These are phyloP conservation scores for Sclerotinia spermophila DNA, from an alignment of 2,329 filamentous ascomycete genomes.

Conservation along the genomic window DNA sequence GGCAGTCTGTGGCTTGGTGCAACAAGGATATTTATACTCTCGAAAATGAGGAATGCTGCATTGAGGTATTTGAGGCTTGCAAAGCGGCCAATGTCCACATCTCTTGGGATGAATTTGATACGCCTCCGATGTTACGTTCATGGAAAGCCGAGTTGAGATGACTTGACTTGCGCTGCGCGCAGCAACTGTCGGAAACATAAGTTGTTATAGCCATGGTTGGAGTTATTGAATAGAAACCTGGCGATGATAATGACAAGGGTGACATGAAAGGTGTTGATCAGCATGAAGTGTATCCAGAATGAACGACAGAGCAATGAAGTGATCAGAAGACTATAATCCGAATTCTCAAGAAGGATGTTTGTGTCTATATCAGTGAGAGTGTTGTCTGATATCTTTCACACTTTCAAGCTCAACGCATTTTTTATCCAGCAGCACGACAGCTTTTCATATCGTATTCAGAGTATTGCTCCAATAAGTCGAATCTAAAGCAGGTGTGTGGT, in stretches of 20 bases:
- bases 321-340: too few species aligned
- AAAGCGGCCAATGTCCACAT: background rate
- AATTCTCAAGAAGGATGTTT: too few species aligned
- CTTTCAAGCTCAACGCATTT: too few species aligned
- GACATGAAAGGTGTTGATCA: background rate
- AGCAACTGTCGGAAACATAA: background rate
- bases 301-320: background rate
- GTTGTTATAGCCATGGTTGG: background rate
- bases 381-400: too few species aligned
- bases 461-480: too few species aligned
- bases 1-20: background rate
- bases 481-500: too few species aligned
- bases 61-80: background rate
- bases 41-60: background rate
- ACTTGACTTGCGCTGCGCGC: background rate
- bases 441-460: too few species aligned
- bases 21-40: background rate
- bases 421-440: too few species aligned
- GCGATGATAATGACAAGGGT: background rate
- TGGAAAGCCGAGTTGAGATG: background rate
- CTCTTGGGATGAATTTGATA: background rate
- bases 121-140: background rate
- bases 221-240: background rate
- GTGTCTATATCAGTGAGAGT: too few species aligned
- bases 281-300: background rate